These are phyloP conservation scores for Akanthomyces dipterigenus DNA, from an alignment of 2,329 filamentous ascomycete species.

Conservation along the genomic window DNA sequence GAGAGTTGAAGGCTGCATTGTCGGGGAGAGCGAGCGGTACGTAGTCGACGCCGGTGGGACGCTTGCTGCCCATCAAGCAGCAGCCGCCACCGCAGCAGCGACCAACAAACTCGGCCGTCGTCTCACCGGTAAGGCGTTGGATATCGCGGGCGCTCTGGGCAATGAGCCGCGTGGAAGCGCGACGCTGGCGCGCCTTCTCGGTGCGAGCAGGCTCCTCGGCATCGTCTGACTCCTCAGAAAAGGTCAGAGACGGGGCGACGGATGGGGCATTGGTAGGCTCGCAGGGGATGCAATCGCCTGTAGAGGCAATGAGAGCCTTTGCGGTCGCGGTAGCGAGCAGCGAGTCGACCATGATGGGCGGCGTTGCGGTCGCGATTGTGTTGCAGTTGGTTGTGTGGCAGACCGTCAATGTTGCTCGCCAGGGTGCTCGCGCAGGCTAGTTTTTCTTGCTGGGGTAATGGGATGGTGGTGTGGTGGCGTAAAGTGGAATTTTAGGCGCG, in stretches of 20 bases:
- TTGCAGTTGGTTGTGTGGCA: neutral
- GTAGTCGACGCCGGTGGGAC: slow-evolving; percentile 41
- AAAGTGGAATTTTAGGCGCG: slow-evolving; percentile 10
- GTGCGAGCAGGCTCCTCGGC: slow-evolving; percentile 43
- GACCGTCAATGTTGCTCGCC: neutral
- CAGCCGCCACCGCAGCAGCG: slow-evolving; percentile 60
- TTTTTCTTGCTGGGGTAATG: neutral
- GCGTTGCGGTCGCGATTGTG: neutral
- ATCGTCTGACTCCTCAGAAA: slow-evolving; percentile 56
- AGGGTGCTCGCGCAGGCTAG: neutral
- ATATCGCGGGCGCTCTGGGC: slow-evolving; percentile 57
- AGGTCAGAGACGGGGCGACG: slow-evolving; percentile 57
- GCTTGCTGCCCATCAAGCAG: slow-evolving; percentile 45
- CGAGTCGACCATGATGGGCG: slow-evolving; percentile 25
- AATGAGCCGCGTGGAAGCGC: slow-evolving; percentile 63
- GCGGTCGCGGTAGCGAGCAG: slow-evolving; percentile 21
- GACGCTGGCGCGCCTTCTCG: slow-evolving; percentile 44
- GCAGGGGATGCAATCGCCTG: slow-evolving; percentile 36
- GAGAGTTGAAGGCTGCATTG: slow-evolving; percentile 76
- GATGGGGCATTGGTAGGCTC: slow-evolving; percentile 35
- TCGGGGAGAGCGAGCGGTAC: slow-evolving; percentile 57
- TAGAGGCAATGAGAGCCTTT: slow-evolving; percentile 33
- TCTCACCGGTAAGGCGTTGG: slow-evolving; percentile 57
- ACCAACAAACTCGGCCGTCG: slow-evolving; percentile 53
- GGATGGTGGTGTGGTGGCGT: slow-evolving; percentile 10